Evolutionary conservation across 805 yeast genomes (phyloP), one percentile per base, ranked within the genome.

Genomic region (Barnettozyma sucrosica): DNA sequence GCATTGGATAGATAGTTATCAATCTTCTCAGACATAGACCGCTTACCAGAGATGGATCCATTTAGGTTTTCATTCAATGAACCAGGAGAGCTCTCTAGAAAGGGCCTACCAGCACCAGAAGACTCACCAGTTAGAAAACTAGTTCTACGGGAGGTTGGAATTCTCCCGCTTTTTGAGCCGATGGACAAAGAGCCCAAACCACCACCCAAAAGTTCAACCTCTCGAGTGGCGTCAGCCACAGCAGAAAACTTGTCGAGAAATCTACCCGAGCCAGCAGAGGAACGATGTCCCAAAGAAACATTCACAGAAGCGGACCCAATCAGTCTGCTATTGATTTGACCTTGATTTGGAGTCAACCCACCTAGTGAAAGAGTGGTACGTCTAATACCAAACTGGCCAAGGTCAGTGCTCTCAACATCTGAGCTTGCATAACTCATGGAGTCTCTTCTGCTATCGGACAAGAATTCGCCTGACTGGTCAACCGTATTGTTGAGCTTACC

Each of bases 161-260:
- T 60, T 46, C 70, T 64, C n/a, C 62, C 62, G 41, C 63, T 59
- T 50, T 52, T 63, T 18, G 52, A 56, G 24, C 63, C 63, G 36
- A 70, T 55, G 9, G 71, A 62, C 24, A 70, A 46, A 7, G 70
- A 61, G n/a, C 73, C 71, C 46, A 77, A 57, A 11, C 72, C 74
- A 45, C 69, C 68, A 41, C 68, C 67, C 19, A 74, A 58, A 13
- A 74, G 55, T 55, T 81, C 87, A 40, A 81, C 70, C 54, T 82
- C 89, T 56, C 84, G 70, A 0, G 89, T 82, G 42, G 84, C 83
- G 48, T 82, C 87, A 7, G 85, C 83, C 16, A 82, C 83, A 2
- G 79, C 68, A 7, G 83, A 69, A 57, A 82, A 82, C 63, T 80
- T 81, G 52, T 79, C 82, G 51, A 82, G 66, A 56, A 82, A 82